Conservation (phyloP, 768 basidiomycete species). For the Epithele typhae region DNA sequence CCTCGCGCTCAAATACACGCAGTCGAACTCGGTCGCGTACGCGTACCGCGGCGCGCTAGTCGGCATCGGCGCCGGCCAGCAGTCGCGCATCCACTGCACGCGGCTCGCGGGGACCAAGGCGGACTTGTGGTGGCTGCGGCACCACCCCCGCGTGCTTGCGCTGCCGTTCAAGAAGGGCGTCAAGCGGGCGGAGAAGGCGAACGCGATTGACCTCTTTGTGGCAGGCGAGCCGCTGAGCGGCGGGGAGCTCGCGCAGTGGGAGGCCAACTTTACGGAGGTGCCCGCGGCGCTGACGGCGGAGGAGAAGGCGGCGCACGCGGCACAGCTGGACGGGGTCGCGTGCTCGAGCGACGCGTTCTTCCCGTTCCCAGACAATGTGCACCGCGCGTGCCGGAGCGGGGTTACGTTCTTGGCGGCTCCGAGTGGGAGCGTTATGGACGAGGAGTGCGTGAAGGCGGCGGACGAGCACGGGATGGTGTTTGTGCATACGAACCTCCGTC, state of each 20-base stretch:
- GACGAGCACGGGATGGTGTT: slow-evolving; percentile 92
- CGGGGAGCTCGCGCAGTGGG: slow-evolving; percentile 89
- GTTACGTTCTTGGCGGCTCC: slow-evolving; percentile 90
- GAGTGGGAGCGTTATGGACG: slow-evolving; percentile 95
- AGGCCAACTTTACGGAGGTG: slow-evolving; percentile 71
- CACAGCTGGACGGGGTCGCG: slow-evolving; percentile 75
- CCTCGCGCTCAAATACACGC: slow-evolving; percentile 96
- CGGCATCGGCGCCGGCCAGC: slow-evolving; percentile 96
- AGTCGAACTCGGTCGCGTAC: slow-evolving; percentile 98
- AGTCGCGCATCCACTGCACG: slow-evolving; percentile 99
- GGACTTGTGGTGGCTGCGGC: slow-evolving; percentile 99
- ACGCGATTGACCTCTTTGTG: slow-evolving; percentile 96
- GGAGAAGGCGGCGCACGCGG: slow-evolving; percentile 75
- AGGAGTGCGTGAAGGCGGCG: slow-evolving; percentile 92
- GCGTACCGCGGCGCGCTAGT: slow-evolving; percentile 89
- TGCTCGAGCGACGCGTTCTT: slow-evolving; percentile 99
- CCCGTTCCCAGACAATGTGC: slow-evolving; percentile 99
- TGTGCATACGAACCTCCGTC: slow-evolving; percentile 78
- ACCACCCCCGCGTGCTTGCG: slow-evolving; percentile 88
- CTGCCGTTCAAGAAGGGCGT: slow-evolving; percentile 97
- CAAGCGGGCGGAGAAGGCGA: slow-evolving; percentile 97
- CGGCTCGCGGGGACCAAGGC: slow-evolving; percentile 96
- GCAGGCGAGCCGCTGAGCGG: slow-evolving; percentile 86
- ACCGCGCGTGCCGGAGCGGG: slow-evolving; percentile 87
- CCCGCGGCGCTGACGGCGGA: slow-evolving; percentile 60